Base-by-base conservation (phyloP, 306 rosid genomes). In the Parietaria judaica region DNA sequence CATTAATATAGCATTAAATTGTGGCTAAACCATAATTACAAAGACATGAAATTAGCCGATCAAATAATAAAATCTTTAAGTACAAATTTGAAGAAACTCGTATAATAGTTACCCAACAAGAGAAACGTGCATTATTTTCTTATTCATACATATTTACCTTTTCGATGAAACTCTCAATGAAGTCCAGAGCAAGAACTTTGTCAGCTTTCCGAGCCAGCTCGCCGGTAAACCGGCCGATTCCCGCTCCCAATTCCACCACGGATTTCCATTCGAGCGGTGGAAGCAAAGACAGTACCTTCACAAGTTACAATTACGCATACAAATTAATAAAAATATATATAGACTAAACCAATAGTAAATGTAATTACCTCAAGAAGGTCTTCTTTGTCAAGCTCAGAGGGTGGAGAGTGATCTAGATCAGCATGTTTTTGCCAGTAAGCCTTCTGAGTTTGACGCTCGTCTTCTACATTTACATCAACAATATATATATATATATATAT, bases 141-240 rank as follows among this genome's bases (percentile, higher is more conserved):
- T n/a, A n/a, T n/a, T n/a, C n/a, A n/a, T n/a, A n/a, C 31, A 51
- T 14, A 3, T 3, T 14, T 59, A 90, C 97, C 94, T 88, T 91
- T 74, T 85, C 85, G 45, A 91, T 82, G 63, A 86, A 90, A 70
- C 78, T 80, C 8, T 91, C 83, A 65, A 88, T 91, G 79, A 91
- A 91, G 74, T 91, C 96, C 54, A 91, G 60, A 31, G 96, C 95
- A 70, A 88, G 60, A 74, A 91, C 72, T 60, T 88, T 95, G 72
- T 78, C 89, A 58, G 96, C 89, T 61, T 82, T 85, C 56, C 70
- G 76, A 54, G 96, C 96, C 70, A 91, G 66, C 66, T 85, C 92
- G 36, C 92, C 88, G 3, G 96, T 91, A 71, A 91, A 91, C 52
- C 96, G 85, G 63, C 96, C 98, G 36, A 91, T 91, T 57, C 98